Evolutionary conservation across 768 basidiomycete genomes (phyloP).

Genomic region (Multifurca ochricompacta): DNA sequence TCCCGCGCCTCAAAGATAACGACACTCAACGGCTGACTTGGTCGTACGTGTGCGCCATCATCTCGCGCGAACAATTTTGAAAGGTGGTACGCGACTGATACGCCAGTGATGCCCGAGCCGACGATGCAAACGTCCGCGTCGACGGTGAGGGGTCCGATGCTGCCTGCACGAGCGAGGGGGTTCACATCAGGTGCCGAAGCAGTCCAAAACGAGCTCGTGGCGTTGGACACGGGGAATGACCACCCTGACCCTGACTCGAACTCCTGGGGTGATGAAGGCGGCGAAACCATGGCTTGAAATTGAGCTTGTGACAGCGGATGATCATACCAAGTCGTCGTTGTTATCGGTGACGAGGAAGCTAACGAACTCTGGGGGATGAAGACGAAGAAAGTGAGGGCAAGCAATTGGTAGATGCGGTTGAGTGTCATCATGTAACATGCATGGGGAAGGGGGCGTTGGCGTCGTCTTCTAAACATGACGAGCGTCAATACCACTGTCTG

Average conservation of each 20-base stretch:
- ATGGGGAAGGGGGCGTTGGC: too few relatives aligned
- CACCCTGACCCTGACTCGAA: conserved; percentile 13
- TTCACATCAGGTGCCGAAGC: conserved; percentile 48
- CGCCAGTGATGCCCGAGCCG: conserved; percentile 74
- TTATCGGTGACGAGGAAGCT: background rate
- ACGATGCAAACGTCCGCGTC: conserved; percentile 72
- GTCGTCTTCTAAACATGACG: too few relatives aligned
- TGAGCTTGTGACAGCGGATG: background rate
- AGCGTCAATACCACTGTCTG: too few relatives aligned
- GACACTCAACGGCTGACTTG: conserved; percentile 33
- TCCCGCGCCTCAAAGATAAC: conserved; percentile 79
- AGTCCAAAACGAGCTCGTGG: conserved; percentile 72
- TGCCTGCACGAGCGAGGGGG: conserved; percentile 61
- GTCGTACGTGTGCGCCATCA: too few relatives aligned
- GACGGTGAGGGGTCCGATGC: conserved; percentile 45
- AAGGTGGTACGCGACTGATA: conserved; percentile 68
- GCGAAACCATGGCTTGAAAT: background rate
- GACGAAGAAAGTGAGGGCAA: background rate
- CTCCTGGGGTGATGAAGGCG: too few relatives aligned
- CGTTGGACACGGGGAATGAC: conserved; percentile 47
- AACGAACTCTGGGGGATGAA: background rate
- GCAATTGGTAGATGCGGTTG: background rate
- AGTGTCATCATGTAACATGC: conserved; percentile 3
- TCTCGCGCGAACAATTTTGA: conserved; percentile 27
- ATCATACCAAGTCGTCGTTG: background rate